These are phyloP conservation scores for Cladosporium colombiae DNA, from an alignment of 2,329 filamentous ascomycete species.

Conservation along the genomic window DNA sequence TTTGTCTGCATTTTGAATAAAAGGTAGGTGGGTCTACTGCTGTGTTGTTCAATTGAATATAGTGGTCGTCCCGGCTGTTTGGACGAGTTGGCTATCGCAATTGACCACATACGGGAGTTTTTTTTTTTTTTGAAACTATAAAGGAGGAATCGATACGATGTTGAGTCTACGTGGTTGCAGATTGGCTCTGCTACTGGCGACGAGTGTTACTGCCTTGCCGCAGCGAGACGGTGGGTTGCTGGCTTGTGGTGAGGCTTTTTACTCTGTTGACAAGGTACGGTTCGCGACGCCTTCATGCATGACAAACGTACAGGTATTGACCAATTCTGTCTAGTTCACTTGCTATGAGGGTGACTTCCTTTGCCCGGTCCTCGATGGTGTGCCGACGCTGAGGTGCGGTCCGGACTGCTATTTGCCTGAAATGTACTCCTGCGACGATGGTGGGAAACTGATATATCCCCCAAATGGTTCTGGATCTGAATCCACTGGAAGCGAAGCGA, in stretches of 20 bases:
- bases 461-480: conserved; percentile 25
- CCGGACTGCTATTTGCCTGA: conserved; percentile 39
- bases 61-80: background rate
- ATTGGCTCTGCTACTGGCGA: background rate
- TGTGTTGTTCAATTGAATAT: background rate
- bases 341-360: conserved; percentile 42
- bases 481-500: background rate
- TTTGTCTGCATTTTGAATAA: background rate
- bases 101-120: background rate
- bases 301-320: background rate
- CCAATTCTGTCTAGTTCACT: conserved; percentile 34
- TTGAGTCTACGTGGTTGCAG: background rate
- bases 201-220: background rate
- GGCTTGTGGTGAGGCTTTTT: conserved; percentile 11
- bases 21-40: background rate
- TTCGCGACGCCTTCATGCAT: background rate
- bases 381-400: conserved; percentile 39
- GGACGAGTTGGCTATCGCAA: background rate
- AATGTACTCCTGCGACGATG: conserved; percentile 34
- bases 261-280: conserved; percentile 4
- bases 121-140: background rate
- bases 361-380: conserved; percentile 39
- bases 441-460: conserved; percentile 32
- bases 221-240: background rate
- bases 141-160: background rate